These are phyloP conservation scores for Lodderomyces pseudojiufengensis DNA, from an alignment of 1,139 yeast species.

Conservation along the genomic window DNA sequence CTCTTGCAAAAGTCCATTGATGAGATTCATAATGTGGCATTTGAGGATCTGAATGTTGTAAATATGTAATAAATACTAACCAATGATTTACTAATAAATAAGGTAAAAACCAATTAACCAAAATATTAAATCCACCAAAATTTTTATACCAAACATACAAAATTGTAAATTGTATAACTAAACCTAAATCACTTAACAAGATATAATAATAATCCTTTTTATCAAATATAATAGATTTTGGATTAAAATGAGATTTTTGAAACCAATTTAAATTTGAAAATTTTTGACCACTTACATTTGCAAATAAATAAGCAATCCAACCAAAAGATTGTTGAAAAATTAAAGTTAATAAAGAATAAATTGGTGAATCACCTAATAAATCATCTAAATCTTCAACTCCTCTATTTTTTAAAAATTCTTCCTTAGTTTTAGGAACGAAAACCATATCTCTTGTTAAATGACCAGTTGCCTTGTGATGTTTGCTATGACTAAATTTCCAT, in stretches of 20 bases:
- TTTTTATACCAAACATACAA: conserved; percentile 47
- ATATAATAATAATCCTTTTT: conserved; percentile 54
- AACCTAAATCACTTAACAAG: conserved; percentile 52
- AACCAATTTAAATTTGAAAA: conserved; percentile 33
- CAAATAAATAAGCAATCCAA: conserved; percentile 44
- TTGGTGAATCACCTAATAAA: conserved; percentile 53
- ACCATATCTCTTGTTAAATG: conserved; percentile 60
- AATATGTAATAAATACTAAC: conserved; percentile 59
- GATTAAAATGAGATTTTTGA: conserved; percentile 47
- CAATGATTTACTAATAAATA: conserved; percentile 60
- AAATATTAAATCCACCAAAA: conserved; percentile 46
- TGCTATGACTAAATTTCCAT: conserved; percentile 58
- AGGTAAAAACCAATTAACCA: conserved; percentile 54
- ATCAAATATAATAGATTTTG: conserved; percentile 52
- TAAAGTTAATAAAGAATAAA: conserved; percentile 40
- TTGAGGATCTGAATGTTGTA: conserved; percentile 57
- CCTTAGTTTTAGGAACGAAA: conserved; percentile 53
- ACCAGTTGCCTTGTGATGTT: conserved; percentile 65
- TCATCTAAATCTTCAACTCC: conserved; percentile 37
- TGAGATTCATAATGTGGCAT: conserved; percentile 56
- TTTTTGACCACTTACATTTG: conserved; percentile 55
- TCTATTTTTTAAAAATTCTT: conserved; percentile 33
- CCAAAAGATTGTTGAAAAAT: conserved; percentile 56
- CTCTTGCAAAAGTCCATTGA: conserved; percentile 64
- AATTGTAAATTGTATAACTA: conserved; percentile 35